Conservation (phyloP, 106 monocot genomes). For the Triglochin maritima region DNA sequence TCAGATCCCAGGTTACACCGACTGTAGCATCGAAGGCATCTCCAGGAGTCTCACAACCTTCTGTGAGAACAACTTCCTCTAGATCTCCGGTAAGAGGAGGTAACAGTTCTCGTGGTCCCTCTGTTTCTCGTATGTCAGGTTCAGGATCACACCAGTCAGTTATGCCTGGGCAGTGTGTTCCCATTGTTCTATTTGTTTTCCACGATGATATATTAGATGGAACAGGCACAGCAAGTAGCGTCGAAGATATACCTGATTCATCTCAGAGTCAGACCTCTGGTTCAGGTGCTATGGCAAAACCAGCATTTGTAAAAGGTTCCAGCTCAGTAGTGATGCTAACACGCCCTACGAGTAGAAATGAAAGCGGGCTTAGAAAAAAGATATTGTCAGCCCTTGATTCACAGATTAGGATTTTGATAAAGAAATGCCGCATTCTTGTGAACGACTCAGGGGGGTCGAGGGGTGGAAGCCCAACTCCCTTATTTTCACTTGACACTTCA, state of each 20-base stretch:
- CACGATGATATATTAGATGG: constrained; percentile 42
- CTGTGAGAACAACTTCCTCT: constrained; percentile 18
- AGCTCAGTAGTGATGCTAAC: constrained; percentile 52
- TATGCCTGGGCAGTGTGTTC: constrained; percentile 50
- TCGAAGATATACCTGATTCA: constrained; percentile 31
- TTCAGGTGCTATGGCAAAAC: constrained; percentile 12
- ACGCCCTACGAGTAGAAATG: constrained; percentile 43
- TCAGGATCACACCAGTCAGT: constrained; percentile 32
- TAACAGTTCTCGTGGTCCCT: constrained; percentile 32
- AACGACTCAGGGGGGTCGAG: constrained; percentile 44
- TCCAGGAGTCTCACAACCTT: constrained; percentile 15
- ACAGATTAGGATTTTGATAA: constrained; percentile 77
- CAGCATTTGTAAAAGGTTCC: constrained; percentile 31
- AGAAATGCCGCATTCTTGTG: constrained; percentile 64
- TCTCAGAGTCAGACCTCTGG: constrained; percentile 19
- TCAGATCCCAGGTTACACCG: constrained; percentile 37
- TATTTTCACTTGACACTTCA: constrained; percentile 83
- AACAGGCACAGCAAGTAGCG: constrained; percentile 8
- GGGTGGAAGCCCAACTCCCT: constrained; percentile 29
- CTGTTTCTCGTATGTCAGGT: constrained; percentile 50
- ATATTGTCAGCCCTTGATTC: constrained; percentile 63
- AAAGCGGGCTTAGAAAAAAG: constrained; percentile 51
- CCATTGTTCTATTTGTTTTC: constrained; percentile 82
- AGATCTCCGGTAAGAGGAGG: constrained; percentile 37
- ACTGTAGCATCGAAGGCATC: constrained; percentile 15